These are phyloP conservation scores for Filobasidium floriforme DNA, from an alignment of 768 basidiomycete genomes.

Conservation along the genomic window DNA sequence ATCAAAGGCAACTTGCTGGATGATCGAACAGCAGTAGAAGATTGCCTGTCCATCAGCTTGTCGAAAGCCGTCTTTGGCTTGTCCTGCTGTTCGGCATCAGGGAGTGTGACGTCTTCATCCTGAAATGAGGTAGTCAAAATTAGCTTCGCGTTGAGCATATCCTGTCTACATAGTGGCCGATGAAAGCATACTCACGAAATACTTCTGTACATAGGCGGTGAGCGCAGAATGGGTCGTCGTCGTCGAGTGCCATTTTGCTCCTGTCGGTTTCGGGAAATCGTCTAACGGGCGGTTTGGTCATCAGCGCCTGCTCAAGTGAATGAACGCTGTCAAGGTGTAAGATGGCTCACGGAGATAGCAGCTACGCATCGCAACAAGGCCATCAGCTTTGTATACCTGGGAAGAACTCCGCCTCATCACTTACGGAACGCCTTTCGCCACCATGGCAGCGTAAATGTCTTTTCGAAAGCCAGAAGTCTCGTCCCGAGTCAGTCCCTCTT, in stretches of 20 bases:
- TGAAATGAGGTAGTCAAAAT: too few relatives aligned
- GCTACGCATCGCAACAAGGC: conserved; percentile 29
- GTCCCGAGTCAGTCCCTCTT: background rate
- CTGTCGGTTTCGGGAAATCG: conserved; percentile 38
- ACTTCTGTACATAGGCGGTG: background rate
- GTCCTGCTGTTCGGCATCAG: background rate
- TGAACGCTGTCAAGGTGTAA: background rate
- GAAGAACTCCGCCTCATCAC: conserved; percentile 33
- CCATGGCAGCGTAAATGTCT: conserved; percentile 75
- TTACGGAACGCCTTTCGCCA: conserved; percentile 72
- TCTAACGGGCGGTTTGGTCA: conserved; percentile 17
- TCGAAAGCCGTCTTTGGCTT: background rate
- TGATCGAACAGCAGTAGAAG: conserved; percentile 48
- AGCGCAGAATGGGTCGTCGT: conserved; percentile 7
- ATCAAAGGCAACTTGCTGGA: conserved; percentile 72
- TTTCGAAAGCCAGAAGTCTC: background rate
- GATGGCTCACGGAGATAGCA: conserved; percentile 48
- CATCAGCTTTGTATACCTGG: background rate
- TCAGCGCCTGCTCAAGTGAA: background rate
- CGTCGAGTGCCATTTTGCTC: conserved; percentile 17
- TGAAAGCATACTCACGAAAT: background rate
- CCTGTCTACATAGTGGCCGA: too few relatives aligned
- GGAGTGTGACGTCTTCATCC: background rate
- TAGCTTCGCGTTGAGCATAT: too few relatives aligned
- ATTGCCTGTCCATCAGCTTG: background rate